Base-by-base conservation (phyloP, 805 yeast species). In the Ogataea kodamae region DNA sequence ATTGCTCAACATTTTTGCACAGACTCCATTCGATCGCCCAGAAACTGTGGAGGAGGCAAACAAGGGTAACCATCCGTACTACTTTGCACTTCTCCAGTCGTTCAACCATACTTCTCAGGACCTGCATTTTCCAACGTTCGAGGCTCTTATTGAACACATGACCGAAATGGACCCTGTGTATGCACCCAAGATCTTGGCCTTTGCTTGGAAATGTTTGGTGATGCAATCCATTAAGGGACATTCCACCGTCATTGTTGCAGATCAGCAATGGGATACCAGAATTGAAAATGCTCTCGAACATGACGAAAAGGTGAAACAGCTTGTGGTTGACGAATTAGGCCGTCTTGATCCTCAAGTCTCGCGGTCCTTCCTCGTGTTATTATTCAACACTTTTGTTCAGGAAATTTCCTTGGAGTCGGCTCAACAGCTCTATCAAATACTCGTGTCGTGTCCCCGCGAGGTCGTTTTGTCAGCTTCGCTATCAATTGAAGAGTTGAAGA, bases 11-110 rank as follows among this genome's bases (percentile, higher is more conserved):
- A 56, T 88, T 12, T 54, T 80, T 28, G 96, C 9, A 57, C 84
- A 5, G 61, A 73, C 13, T 50, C 39, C 68, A 9, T 56, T 54
- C 2, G 83, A 83, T 45, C 68, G 80, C 36, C 67, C 84, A 2
- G 95, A 86, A 46, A 76, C 85, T 0, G 64, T 80, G 3, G 95
- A 87, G 49, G 96, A 87, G 54, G 81, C 96, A 0, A 57, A 55
- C 5, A 76, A 75, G 42, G 97, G 97, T 0, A 61, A 90, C 18
- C 78, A 87, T 55, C 96, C 96, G 0, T 74, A 82, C 54, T 81
- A 89, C 86, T 83, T 78, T 52, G 71, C 70, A 28, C 59, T 80
- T 3, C 60, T 57, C 24, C 70, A 62, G 32, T 64, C 81, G 5
- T 28, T 28, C 22, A 37, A 30, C 21, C 9, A 11, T 5, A n/a